Percentiles rank a stretch among this genome's conserved stretches.
phyloP scores from a whole-genome alignment of 2,329 filamentous ascomycete species.

The Botryotinia narcissicola region DNA sequence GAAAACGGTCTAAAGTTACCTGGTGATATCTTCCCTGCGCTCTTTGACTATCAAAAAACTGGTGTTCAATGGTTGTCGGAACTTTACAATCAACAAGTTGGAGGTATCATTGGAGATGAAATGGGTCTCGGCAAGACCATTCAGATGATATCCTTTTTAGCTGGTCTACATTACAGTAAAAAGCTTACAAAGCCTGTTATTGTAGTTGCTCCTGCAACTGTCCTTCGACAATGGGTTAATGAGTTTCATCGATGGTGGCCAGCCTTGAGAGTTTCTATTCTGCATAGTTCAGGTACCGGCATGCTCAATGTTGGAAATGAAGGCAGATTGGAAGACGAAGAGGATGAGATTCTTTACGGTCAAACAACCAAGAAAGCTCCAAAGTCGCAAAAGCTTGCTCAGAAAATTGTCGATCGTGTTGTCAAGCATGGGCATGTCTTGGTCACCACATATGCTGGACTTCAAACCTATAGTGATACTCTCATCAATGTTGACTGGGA shows the following conservation, averaged over 20 bases:
- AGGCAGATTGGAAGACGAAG: conserved; percentile 54
- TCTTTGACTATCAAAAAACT: conserved; percentile 97
- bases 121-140: conserved; percentile 99
- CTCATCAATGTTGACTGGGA: conserved; percentile 85
- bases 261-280: conserved; percentile 90
- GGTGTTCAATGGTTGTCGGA: conserved; percentile 96
- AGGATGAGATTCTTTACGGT: conserved; percentile 46
- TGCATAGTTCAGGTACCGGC: conserved; percentile 93
- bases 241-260: conserved; percentile 99
- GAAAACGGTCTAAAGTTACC: conserved; percentile 75
- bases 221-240: conserved; percentile 96
- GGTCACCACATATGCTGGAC: conserved; percentile 90
- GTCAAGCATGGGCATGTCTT: conserved; percentile 84
- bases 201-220: conserved; percentile 88
- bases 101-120: conserved; percentile 93
- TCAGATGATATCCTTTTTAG: conserved; percentile 65
- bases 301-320: conserved; percentile 82
- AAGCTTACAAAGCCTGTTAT: conserved; percentile 82
- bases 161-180: conserved; percentile 87
- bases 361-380: conserved; percentile 43
- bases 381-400: conserved; percentile 67
- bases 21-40: conserved; percentile 85
- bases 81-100: conserved; percentile 82
- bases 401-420: conserved; percentile 78
- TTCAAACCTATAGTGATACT: conserved; percentile 87